phyloP scores from a whole-genome alignment of 2,329 filamentous ascomycete species.

The Fusarium devonianum region DNA sequence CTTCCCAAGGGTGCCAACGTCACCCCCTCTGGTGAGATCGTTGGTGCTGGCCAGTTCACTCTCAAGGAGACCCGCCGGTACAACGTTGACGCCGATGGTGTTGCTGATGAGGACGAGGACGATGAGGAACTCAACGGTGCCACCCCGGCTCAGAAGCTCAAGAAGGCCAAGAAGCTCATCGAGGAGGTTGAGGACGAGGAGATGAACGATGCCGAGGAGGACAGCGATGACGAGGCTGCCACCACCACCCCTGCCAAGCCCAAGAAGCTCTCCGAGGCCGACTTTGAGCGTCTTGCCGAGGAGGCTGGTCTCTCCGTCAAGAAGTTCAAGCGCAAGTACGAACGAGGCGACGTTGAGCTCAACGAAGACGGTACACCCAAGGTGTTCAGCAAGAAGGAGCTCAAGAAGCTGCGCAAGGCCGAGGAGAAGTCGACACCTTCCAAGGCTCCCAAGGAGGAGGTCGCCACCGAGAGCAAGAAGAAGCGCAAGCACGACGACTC shows the following conservation, averaged over 20 bases:
- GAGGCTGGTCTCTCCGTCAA: slow-evolving; percentile 73
- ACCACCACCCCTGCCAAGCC: slow-evolving; percentile 45
- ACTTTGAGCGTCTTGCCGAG: slow-evolving; percentile 67
- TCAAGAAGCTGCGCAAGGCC: slow-evolving; percentile 74
- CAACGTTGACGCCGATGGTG: slow-evolving; percentile 90
- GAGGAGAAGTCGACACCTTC: slow-evolving; percentile 59
- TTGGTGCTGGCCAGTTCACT: slow-evolving; percentile 79
- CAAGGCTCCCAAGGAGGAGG: slow-evolving; percentile 50
- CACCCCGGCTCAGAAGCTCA: slow-evolving; percentile 45
- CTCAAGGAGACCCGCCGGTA: slow-evolving; percentile 94
- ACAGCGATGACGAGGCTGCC: slow-evolving; percentile 44
- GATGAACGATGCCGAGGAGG: slow-evolving; percentile 54
- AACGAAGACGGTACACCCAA: slow-evolving; percentile 70
- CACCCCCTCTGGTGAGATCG: slow-evolving; percentile 72
- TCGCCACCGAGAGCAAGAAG: slow-evolving; percentile 60
- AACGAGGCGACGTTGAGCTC: slow-evolving; percentile 76
- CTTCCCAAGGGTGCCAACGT: slow-evolving; percentile 78
- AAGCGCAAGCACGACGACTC: slow-evolving; percentile 76
- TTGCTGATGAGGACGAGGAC: slow-evolving; percentile 88
- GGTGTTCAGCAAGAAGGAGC: slow-evolving; percentile 76
- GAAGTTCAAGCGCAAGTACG: slow-evolving; percentile 81
- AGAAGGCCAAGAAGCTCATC: slow-evolving; percentile 53
- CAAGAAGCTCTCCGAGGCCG: slow-evolving; percentile 61
- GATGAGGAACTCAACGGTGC: slow-evolving; percentile 59
- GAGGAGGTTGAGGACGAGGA: slow-evolving; percentile 53